These are phyloP conservation scores for Evernia prunastri DNA, from an alignment of 495 filamentous ascomycete species.

Conservation along the genomic window DNA sequence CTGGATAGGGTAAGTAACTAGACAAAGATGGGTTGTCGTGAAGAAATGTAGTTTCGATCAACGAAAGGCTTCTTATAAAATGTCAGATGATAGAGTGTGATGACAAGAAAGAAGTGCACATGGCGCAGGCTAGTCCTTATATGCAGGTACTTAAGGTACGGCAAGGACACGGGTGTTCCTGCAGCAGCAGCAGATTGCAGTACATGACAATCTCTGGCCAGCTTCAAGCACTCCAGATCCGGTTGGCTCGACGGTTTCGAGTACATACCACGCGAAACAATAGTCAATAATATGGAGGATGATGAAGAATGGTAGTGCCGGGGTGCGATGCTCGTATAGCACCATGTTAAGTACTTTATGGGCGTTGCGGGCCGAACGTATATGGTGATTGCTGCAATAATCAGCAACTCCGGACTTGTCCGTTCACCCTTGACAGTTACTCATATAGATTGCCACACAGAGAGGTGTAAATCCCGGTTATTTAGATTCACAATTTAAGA, in stretches of 20 bases:
- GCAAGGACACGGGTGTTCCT: background rate
- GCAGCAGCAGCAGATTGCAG: background rate
- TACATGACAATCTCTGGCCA: background rate
- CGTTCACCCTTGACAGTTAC: too few species aligned
- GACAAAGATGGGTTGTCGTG: background rate
- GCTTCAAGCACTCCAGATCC: background rate
- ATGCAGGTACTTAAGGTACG: background rate
- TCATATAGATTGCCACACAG: background rate
- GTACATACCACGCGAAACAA: background rate
- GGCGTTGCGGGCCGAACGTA: background rate
- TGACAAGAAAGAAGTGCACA: background rate
- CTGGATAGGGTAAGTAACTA: background rate
- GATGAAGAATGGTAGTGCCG: background rate
- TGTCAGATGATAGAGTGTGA: background rate
- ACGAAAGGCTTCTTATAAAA: background rate
- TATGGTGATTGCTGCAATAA: background rate
- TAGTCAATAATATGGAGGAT: background rate
- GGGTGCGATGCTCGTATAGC: background rate
- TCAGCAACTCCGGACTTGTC: background rate
- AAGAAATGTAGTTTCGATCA: conserved; percentile 10
- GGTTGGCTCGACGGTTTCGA: background rate
- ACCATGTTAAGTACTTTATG: background rate
- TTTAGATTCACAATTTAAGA: too few species aligned
- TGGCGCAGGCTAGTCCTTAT: background rate
- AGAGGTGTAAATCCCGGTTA: too few species aligned